A percentile compares a stretch with the other conserved stretches of the same genome.
Conservation (phyloP, 2,329 filamentous ascomycete genomes). For the Neodidymelliopsis sp. region DNA sequence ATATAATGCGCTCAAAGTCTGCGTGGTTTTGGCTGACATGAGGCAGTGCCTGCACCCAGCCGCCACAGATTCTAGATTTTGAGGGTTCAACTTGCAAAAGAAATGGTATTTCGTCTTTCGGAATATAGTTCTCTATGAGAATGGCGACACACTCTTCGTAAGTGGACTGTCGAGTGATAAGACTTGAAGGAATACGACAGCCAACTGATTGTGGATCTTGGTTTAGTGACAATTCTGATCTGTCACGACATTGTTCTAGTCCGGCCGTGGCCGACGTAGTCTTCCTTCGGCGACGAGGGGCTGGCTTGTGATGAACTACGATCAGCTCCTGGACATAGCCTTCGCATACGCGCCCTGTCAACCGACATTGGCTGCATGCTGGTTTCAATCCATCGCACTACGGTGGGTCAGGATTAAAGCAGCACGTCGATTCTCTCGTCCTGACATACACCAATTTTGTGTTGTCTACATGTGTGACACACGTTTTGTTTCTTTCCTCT, state of each 20-base stretch:
- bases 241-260: no score
- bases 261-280: no score
- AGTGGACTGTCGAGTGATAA: background rate
- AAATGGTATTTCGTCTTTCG: conserved; percentile 8
- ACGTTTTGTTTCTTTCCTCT: conserved; percentile 10
- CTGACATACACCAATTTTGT: conserved; percentile 10
- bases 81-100: conserved; percentile 6
- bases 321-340: conserved; percentile 8
- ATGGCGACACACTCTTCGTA: conserved; percentile 10
- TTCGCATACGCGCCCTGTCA: conserved; percentile 3
- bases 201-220: no score
- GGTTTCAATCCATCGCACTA: conserved; percentile 9
- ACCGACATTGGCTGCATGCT: conserved; percentile 2
- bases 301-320: conserved; percentile 5
- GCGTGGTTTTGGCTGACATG: conserved; percentile 5
- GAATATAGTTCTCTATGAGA: conserved; percentile 8
- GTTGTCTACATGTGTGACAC: conserved; percentile 9
- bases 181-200: no score
- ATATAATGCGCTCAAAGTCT: background rate
- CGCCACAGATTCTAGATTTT: conserved; percentile 11
- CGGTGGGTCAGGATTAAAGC: background rate
- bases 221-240: no score
- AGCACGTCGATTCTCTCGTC: no score
- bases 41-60: conserved; percentile 12
- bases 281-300: background rate